Base-by-base conservation (phyloP, 768 basidiomycete genomes). In the Lactarius hengduanensis region DNA sequence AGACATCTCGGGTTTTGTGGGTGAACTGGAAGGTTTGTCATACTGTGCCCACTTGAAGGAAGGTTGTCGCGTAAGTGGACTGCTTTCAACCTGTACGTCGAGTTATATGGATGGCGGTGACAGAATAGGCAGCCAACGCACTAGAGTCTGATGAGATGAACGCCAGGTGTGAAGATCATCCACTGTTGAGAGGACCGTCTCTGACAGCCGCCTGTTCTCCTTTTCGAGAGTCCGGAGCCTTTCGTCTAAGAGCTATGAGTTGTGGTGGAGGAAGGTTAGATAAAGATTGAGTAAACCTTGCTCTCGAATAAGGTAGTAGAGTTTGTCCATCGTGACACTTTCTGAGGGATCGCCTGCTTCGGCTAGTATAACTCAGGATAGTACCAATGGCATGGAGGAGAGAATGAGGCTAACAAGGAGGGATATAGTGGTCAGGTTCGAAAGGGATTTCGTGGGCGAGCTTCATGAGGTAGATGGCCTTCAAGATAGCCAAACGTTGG, bases 21-120 rank as follows among this genome's bases (percentile, higher is more conserved):
- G 93, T 22, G 93, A 94, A 69, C 86, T 86, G 64, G 86, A 77
- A 2, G 90, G 86, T 73, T 91, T 89, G 36, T 87, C 84, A 67
- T 87, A 94, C 63, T 87, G 83, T 0, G 91, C 91, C 93, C 93
- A 95, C 73, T 93, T 93, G 78, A 94, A 92, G 16, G 93, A 93
- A 36, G 87, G 86, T 72, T 92, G 91, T 62, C 91, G 83, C 60
- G 80, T 81, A 26, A 94, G 76, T 4, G 86, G 76, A 60, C 79
- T 82, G 34, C 76, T 76, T 18, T 80, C 81, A 67, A 47, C 74
- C 72, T 57, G 59, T 26, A 63, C 67, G n/a, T 67, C 50, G 59
- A 61, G 28, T 45, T 57, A 59, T 34, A 34, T 18, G 74, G 72
- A 28, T 72, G 68, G 5, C 50, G 4, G 50, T 78, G 63, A 68